Conservation (phyloP, 2,329 filamentous ascomycete species). For the Penicillium digitatum region DNA sequence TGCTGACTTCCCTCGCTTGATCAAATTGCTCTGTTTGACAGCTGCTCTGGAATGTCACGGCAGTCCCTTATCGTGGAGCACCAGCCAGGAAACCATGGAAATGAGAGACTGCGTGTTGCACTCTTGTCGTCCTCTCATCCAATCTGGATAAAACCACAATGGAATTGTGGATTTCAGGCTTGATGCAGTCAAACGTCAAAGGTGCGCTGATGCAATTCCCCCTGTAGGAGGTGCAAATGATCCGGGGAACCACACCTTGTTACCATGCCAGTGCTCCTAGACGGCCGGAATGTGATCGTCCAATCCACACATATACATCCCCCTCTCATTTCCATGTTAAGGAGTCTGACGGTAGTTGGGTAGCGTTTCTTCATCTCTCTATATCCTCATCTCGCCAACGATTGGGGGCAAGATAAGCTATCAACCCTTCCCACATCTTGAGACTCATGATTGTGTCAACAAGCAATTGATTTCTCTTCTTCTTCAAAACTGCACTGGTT, state of each 20-base stretch:
- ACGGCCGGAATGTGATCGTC: conserved; percentile 20
- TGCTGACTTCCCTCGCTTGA: background rate
- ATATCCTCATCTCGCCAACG: background rate
- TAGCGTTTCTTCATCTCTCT: background rate
- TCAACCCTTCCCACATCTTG: background rate
- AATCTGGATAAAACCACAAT: background rate
- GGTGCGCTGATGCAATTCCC: background rate
- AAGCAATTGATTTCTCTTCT: too few species aligned
- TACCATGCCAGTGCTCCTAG: conserved; percentile 25
- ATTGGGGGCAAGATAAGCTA: background rate
- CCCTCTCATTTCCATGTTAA: background rate
- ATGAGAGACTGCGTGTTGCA: conserved; percentile 16
- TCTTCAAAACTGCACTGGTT: background rate
- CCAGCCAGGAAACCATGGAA: conserved; percentile 17
- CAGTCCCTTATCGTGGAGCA: conserved; percentile 14
- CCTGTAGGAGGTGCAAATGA: conserved; percentile 8
- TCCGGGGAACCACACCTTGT: conserved; percentile 21
- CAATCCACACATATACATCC: conserved; percentile 6
- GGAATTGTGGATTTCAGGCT: background rate
- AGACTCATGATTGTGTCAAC: background rate
- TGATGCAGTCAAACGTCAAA: conserved; percentile 8
- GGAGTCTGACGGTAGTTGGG: background rate
- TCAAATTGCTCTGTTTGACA: conserved; percentile 12
- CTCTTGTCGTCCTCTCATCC: background rate
- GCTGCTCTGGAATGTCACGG: conserved; percentile 15